phyloP scores from a whole-genome alignment of 768 basidiomycete genomes.

The Boletellus ananas region DNA sequence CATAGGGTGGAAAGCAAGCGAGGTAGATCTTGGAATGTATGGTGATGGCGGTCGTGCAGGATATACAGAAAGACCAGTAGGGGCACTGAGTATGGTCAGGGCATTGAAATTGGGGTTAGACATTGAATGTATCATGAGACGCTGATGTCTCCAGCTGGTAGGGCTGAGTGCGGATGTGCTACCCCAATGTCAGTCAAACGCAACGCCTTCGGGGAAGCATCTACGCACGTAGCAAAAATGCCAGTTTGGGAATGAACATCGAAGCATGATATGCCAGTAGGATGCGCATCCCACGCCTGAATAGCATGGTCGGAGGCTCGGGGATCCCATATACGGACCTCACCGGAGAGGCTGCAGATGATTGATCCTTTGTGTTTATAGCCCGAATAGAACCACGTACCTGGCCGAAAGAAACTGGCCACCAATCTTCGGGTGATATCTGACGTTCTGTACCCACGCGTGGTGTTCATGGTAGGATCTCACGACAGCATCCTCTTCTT shows the following conservation, averaged over 20 bases:
- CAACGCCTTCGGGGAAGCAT: not conserved
- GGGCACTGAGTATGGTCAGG: conserved; percentile 44
- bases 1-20: conserved; percentile 76
- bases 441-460: conserved; percentile 89
- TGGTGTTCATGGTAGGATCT: conserved; percentile 72
- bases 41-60: conserved; percentile 58
- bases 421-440: conserved; percentile 68
- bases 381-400: conserved; percentile 39
- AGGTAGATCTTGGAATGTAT: conserved; percentile 58
- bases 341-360: conserved; percentile 70
- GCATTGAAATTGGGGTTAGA: conserved; percentile 26
- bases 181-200: conserved; percentile 7
- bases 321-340: conserved; percentile 89
- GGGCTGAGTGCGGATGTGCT: conserved; percentile 61
- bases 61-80: conserved; percentile 52
- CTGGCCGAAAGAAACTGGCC: conserved; percentile 82
- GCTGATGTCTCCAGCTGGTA: conserved; percentile 64
- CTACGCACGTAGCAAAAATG: conserved; percentile 79
- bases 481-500: conserved; percentile 79
- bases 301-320: conserved; percentile 59
- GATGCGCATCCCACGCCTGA: conserved; percentile 61
- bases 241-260: conserved; percentile 82
- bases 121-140: conserved; percentile 57
- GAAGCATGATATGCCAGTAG: conserved; percentile 74
- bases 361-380: not conserved